Evolutionary conservation across 2,329 filamentous ascomycete genomes (phyloP), one percentile per base, ranked within the genome.

Genomic region (Thielaviopsis musarum): DNA sequence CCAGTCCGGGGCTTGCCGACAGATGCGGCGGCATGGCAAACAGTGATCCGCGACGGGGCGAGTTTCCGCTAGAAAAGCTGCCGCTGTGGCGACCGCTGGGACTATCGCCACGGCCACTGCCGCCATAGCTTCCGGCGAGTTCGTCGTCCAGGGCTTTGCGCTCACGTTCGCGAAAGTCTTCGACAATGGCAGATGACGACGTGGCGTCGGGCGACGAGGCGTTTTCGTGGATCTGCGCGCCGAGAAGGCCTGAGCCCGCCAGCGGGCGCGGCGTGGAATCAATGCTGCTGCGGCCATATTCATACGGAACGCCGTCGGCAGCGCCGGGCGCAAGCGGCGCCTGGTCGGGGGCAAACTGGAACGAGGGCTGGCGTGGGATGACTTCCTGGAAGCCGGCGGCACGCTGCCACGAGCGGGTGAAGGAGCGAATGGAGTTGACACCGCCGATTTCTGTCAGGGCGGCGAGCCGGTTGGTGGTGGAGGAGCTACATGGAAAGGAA

Each of bases 351-450:
- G 78, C 77, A 63, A 83, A 79, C 58, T 88, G 76, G 68, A 95
- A 89, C 38, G 87, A 85, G 15, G 84, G 83, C 17, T 84, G 81
- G 59, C 87, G 84, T 5, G 89, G 88, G 38, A 93, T 84, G 65
- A 95, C 88, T 70, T 96, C 91, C 64, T 83, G 80, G 70, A 97
- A 97, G 60, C 80, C 85, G 26, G 90, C 89, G 45, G 91, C 91
- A 69, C 91, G 84, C 71, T 91, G 88, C 87, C 90, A 95, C 66
- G 88, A 95, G 62, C 87, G 82, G 52, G 91, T 88, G 69, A 97
- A 97, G 67, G 91, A 95, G 67, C 93, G 85, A 66, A 97, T 87
- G 70, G 88, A 94, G 75, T 97, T 97, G 62, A 91, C 85, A 56
- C 91, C 91, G 64, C 91, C 93, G 54, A 88, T 84, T 62, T 95